phyloP scores from a whole-genome alignment of 129 eudicot species.

The Smallanthus sonchifolius region DNA sequence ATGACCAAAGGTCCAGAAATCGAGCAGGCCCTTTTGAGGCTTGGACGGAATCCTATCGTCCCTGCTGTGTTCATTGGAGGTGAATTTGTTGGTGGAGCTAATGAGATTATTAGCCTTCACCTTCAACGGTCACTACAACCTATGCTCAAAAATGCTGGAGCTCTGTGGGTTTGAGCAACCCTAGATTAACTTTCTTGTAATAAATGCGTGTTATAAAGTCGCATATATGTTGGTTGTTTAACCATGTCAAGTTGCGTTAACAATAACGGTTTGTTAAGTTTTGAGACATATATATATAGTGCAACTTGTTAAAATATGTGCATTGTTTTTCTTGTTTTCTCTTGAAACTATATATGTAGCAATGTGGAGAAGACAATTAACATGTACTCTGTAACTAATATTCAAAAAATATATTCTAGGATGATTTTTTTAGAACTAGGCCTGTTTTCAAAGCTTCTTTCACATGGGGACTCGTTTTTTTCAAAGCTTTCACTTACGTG shows the following conservation, averaged over 20 bases:
- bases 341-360: too few species aligned
- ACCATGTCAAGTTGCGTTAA: conserved; percentile 19
- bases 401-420: too few species aligned
- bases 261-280: conserved; percentile 15
- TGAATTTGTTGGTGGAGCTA: conserved; percentile 68
- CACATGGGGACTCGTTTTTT: too few species aligned
- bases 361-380: too few species aligned
- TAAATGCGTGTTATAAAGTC: conserved; percentile 17
- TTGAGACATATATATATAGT: not conserved
- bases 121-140: conserved; percentile 49
- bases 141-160: conserved; percentile 63
- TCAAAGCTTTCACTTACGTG: too few species aligned
- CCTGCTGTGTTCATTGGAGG: conserved; percentile 89
- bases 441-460: too few species aligned
- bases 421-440: too few species aligned
- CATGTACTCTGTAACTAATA: too few species aligned
- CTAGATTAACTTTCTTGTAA: not conserved
- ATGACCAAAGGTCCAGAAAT: conserved; percentile 52
- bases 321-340: not conserved
- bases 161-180: conserved; percentile 53
- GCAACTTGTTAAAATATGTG: not conserved
- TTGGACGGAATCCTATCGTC: conserved; percentile 57
- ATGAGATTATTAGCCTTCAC: conserved; percentile 71
- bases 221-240: conserved; percentile 4
- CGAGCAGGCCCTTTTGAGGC: conserved; percentile 53